phyloP scores from a whole-genome alignment of 2,329 filamentous ascomycete species.

The Fusarium globosum region DNA sequence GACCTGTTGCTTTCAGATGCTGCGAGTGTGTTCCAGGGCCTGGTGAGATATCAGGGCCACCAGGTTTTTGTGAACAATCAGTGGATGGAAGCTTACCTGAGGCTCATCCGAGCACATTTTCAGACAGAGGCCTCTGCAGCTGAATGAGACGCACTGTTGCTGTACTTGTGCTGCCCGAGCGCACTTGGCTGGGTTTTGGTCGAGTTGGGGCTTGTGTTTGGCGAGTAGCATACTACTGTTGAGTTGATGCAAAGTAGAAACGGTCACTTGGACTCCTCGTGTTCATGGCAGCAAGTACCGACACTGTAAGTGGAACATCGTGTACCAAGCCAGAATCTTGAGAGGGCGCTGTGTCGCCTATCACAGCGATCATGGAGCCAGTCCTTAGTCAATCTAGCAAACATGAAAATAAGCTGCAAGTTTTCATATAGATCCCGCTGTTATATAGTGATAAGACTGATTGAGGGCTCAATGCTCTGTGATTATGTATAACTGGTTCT shows the following conservation, averaged over 20 bases:
- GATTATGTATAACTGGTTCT: not conserved
- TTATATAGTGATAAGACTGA: accelerated
- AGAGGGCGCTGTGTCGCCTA: not conserved
- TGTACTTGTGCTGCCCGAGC: not conserved
- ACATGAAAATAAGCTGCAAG: not conserved
- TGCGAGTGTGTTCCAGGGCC: not conserved
- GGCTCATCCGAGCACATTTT: not conserved
- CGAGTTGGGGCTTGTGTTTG: not conserved
- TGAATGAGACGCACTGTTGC: not conserved
- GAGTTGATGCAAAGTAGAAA: not conserved
- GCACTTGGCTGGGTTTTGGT: not conserved
- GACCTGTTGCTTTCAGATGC: not conserved
- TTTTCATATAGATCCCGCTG: not conserved
- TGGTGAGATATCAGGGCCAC: not conserved
- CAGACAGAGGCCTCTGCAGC: not conserved
- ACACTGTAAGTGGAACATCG: not conserved
- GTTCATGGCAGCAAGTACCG: not conserved
- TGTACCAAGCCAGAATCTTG: not conserved
- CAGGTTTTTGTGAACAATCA: not conserved
- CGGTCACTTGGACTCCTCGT: not conserved
- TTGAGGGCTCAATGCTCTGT: not conserved
- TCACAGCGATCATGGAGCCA: not conserved
- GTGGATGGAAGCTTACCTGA: not conserved
- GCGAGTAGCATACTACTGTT: not conserved
- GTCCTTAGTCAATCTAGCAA: not conserved